phyloP scores from a whole-genome alignment of 108 stramenopile species.

The Hondaea fermentalgiana region DNA sequence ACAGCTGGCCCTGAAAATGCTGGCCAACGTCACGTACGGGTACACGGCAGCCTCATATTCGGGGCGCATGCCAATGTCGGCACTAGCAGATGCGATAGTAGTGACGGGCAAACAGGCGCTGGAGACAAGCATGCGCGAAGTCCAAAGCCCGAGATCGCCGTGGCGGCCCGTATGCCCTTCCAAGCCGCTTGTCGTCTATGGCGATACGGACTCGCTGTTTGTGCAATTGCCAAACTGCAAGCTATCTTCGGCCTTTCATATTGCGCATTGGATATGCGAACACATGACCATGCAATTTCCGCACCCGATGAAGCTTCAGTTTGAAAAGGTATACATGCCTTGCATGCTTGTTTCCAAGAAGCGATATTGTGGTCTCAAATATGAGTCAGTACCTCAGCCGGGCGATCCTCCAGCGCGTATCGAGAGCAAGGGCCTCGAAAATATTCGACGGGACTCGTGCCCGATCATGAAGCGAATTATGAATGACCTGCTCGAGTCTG shows the following conservation, averaged over 20 bases:
- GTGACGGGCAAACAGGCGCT: constrained; percentile 77
- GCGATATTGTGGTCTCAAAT: constrained; percentile 44
- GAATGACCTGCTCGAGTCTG: background rate
- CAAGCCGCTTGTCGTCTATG: constrained; percentile 68
- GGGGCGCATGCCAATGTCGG: constrained; percentile 84
- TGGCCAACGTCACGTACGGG: constrained; percentile 95
- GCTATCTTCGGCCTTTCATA: constrained; percentile 74
- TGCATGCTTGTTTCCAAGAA: constrained; percentile 62
- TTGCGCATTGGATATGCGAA: constrained; percentile 75
- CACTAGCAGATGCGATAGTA: constrained; percentile 93
- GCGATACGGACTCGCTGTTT: constrained; percentile 97
- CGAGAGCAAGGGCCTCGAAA: constrained; percentile 22
- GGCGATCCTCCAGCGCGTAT: background rate
- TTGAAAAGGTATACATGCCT: constrained; percentile 90
- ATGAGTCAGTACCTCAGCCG: constrained; percentile 11
- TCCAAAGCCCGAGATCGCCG: constrained; percentile 22
- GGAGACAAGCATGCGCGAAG: constrained; percentile 69
- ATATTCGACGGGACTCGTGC: constrained; percentile 16
- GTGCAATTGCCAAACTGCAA: constrained; percentile 74
- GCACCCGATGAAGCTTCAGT: constrained; percentile 79
- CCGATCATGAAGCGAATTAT: background rate
- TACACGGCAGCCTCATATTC: constrained; percentile 91
- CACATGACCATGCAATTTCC: constrained; percentile 74
- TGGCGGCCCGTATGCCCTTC: background rate
- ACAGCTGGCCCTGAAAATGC: constrained; percentile 93